Evolutionary conservation across 1,139 yeast species (phyloP).

Genomic region (Meyerozyma smithsonii): DNA sequence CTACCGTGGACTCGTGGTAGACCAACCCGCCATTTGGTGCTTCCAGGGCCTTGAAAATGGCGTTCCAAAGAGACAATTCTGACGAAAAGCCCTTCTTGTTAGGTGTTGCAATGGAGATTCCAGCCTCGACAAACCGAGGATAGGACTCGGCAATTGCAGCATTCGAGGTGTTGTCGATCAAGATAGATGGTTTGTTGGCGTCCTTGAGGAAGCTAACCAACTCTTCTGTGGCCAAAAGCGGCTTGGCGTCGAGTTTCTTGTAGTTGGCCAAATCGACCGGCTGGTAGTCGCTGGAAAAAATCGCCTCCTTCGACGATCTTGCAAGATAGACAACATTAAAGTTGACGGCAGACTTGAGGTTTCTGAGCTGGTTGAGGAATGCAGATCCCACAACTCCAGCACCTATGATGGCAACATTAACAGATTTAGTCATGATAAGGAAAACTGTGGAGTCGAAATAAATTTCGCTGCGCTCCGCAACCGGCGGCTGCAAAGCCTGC

Average conservation of each 20-base stretch:
- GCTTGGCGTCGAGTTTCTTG: conserved; percentile 46
- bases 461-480: too few species aligned
- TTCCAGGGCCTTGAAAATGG: conserved; percentile 54
- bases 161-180: conserved; percentile 92
- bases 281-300: conserved; percentile 61
- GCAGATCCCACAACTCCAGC: conserved; percentile 96
- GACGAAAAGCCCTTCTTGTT: conserved; percentile 97
- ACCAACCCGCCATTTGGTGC: conserved; percentile 67
- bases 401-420: conserved; percentile 79
- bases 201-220: conserved; percentile 59
- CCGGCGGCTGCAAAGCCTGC: conserved; percentile 7
- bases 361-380: conserved; percentile 60
- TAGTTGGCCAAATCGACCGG: conserved; percentile 65
- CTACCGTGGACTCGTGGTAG: conserved; percentile 98
- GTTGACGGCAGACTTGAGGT: conserved; percentile 52
- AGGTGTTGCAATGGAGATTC: conserved; percentile 94
- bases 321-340: conserved; percentile 82
- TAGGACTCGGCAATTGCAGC: conserved; percentile 70
- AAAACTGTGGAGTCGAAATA: neutral
- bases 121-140: conserved; percentile 66
- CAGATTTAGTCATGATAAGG: conserved; percentile 47
- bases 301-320: conserved; percentile 60
- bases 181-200: conserved; percentile 70
- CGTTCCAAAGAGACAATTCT: conserved; percentile 68
- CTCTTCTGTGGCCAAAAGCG: conserved; percentile 52